Base-by-base conservation (phyloP, 2,329 filamentous ascomycete genomes). In the Zasmidium angulare region DNA sequence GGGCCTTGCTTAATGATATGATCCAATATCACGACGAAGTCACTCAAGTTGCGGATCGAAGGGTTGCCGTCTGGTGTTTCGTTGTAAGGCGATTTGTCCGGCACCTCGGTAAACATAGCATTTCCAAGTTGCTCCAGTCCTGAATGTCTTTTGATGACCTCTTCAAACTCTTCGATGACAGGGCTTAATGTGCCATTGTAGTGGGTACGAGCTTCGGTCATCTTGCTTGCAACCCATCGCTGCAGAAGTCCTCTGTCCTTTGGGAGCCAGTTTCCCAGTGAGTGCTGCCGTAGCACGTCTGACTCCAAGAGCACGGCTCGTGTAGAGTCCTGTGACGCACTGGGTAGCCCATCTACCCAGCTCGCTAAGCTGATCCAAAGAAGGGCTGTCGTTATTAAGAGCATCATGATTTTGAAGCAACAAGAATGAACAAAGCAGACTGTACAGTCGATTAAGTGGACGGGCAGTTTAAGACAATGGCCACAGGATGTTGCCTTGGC, bases 11-110 rank as follows among this genome's bases (percentile, higher is more conserved):
- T 72, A 40, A 78, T 63, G 46, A 78, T 68, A 46, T 88, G 82
- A 68, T 89, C 88, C 53, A 90, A 77, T 4, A 89, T 78, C 20
- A 77, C 75, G n/a, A 90, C 78, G 85, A 90, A 86, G 63, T 89
- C 85, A 2, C 80, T 55, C 65, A 88, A 89, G 74, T 88, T 81
- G 11, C 83, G 81, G 58, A 90, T 83, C 72, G 88, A 85, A 24
- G 76, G 79, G 53, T 80, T 77, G 1, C 86, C 86, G 0, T 82
- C 84, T 0, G 87, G 86, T 60, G 89, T 86, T 3, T 76, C 77
- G 58, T 54, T 70, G 73, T 90, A 90, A 0, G 83, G 82, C 17
- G 78, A 75, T 70, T 84, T 85, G 26, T 71, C 69, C 0, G 87
- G 87, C 20, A 89, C 78, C 74, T 90, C 84, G 4, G 68, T 55